Evolutionary conservation across 1,139 yeast species (phyloP).

Genomic region (Yamadazyma conglobata): DNA sequence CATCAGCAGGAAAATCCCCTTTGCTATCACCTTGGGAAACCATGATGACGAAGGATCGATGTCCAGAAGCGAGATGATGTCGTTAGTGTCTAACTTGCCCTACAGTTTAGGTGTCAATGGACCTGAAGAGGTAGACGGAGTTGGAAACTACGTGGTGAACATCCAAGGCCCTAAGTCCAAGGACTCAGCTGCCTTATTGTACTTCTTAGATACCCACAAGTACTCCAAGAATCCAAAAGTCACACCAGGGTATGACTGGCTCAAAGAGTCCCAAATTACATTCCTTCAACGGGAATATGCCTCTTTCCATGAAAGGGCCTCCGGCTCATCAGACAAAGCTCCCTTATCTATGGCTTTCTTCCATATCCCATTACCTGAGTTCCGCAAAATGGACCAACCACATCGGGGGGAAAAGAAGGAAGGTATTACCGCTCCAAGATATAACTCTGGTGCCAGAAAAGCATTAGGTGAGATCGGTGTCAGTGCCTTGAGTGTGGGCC

Average conservation of each 20-base stretch:
- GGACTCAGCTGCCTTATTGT: constrained; percentile 55
- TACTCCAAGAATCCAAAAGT: constrained; percentile 62
- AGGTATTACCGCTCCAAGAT: constrained; percentile 72
- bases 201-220: constrained; percentile 80
- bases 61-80: constrained; percentile 58
- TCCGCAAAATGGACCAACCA: constrained; percentile 45
- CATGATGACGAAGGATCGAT: constrained; percentile 73
- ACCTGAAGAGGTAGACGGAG: constrained; percentile 66
- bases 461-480: constrained; percentile 63
- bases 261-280: constrained; percentile 67
- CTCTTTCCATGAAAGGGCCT: constrained; percentile 24
- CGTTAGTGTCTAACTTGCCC: constrained; percentile 55
- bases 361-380: constrained; percentile 92
- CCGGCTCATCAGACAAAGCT: constrained; percentile 26
- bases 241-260: constrained; percentile 81
- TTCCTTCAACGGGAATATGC: constrained; percentile 49
- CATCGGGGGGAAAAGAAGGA: constrained; percentile 63
- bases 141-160: constrained; percentile 69
- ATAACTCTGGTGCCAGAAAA: constrained; percentile 63
- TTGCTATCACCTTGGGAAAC: constrained; percentile 57
- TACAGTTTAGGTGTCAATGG: constrained; percentile 62
- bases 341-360: constrained; percentile 83
- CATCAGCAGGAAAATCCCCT: constrained; percentile 65
- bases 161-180: constrained; percentile 39
- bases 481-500: constrained; percentile 76